A percentile compares a stretch with the other conserved stretches of the same genome.
Conservation (phyloP, 164 flowering plant genomes). For the Berberis vulgaris region DNA sequence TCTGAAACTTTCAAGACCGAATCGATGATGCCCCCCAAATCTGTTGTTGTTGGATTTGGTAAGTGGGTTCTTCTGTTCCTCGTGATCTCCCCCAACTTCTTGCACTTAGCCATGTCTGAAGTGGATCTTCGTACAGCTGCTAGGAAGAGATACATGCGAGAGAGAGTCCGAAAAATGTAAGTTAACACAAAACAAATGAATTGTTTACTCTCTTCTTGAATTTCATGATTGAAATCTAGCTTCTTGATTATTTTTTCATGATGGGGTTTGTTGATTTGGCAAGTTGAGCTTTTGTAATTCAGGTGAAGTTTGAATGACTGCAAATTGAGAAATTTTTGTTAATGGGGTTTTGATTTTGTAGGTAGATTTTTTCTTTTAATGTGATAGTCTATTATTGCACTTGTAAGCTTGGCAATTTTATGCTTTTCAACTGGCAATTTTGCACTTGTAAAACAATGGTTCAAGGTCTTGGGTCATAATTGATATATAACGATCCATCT, state of each 20-base stretch:
- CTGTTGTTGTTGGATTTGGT: slow-evolving; percentile 9
- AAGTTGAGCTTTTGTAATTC: no score
- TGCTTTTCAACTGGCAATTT: no score
- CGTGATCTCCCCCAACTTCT: slow-evolving; percentile 19
- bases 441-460: not conserved
- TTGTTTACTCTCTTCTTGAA: no score
- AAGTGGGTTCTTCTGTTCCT: slow-evolving; percentile 35
- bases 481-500: not conserved
- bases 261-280: no score
- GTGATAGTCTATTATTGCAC: no score
- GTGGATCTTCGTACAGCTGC: slow-evolving; percentile 20
- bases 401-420: no score
- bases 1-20: slow-evolving; percentile 7
- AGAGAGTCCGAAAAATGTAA: slow-evolving; percentile 76
- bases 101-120: slow-evolving; percentile 19
- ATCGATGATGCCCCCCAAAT: slow-evolving; percentile 17
- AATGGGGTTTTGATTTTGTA: not conserved
- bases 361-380: not conserved
- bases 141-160: slow-evolving; percentile 53
- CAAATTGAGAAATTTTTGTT: not conserved
- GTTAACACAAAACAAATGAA: slow-evolving; percentile 4
- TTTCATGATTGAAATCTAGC: no score
- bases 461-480: not conserved
- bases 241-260: no score
- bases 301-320: not conserved